Evolutionary conservation across 495 filamentous ascomycete species (phyloP).

Genomic region (Cercophora samala): DNA sequence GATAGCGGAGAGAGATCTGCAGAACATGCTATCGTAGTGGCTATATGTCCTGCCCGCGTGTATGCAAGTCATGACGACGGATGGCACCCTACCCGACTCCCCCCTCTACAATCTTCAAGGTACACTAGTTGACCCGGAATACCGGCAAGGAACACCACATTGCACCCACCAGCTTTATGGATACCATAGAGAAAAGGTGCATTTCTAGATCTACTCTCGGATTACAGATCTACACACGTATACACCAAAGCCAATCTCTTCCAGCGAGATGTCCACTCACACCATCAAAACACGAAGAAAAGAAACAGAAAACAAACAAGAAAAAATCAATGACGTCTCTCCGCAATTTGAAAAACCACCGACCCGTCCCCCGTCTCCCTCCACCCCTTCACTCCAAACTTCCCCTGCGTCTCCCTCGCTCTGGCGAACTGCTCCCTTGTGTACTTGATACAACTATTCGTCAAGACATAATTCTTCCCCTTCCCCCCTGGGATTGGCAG

Average conservation of each 20-base stretch:
- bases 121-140: too few relatives aligned
- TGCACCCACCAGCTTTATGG: too few relatives aligned
- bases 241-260: neutral
- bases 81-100: neutral
- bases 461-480: conserved; percentile 5
- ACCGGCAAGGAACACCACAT: too few relatives aligned
- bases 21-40: neutral
- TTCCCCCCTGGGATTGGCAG: neutral
- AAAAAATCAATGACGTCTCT: neutral
- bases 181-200: too few relatives aligned
- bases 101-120: too few relatives aligned
- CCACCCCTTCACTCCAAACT: neutral
- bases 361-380: conserved; percentile 2
- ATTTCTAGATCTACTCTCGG: neutral
- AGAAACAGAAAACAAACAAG: too few relatives aligned
- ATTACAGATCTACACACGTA: neutral
- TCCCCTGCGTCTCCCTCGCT: neutral
- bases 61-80: neutral
- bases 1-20: neutral
- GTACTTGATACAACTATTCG: conserved; percentile 6
- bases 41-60: neutral
- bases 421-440: neutral
- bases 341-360: conserved; percentile 6
- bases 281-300: neutral
- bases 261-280: neutral